Percentiles rank a stretch among this genome's conserved stretches.
Conservation (phyloP, 371 early-diverging fungal species). For the Sanchytrium tribonematis region DNA sequence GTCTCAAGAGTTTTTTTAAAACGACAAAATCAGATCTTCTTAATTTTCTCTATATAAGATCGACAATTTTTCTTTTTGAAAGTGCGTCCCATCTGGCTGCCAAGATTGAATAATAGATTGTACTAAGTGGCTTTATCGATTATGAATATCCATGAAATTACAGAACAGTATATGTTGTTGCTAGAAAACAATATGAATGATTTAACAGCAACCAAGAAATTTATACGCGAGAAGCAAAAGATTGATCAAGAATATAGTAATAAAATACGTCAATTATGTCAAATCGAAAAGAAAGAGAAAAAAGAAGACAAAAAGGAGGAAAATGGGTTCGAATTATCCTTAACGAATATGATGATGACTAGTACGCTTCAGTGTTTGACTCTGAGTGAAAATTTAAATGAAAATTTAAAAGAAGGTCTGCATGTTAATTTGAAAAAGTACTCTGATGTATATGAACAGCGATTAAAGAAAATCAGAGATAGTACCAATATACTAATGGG, state of each 20-base stretch:
- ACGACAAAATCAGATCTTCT: too few relatives aligned
- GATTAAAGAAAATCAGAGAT: neutral
- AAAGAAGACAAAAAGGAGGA: too few relatives aligned
- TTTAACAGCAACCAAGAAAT: neutral
- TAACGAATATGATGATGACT: neutral
- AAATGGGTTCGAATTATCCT: neutral
- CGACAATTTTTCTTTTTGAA: too few relatives aligned
- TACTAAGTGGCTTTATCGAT: too few relatives aligned
- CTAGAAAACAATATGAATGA: neutral
- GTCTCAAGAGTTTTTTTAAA: too few relatives aligned
- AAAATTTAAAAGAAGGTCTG: neutral
- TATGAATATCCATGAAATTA: neutral
- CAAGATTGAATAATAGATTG: too few relatives aligned
- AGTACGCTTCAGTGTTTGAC: neutral
- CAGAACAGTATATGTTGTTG: constrained; percentile 1
- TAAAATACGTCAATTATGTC: neutral
- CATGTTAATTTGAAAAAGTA: neutral
- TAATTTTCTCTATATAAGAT: too few relatives aligned
- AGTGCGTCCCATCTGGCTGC: too few relatives aligned
- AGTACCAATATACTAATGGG: neutral
- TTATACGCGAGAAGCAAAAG: neutral
- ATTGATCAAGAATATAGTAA: neutral
- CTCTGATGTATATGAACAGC: neutral
- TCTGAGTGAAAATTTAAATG: neutral
- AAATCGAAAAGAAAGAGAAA: neutral